phyloP scores from a whole-genome alignment of 2,329 filamentous ascomycete species.

The Colletotrichum coccodes region DNA sequence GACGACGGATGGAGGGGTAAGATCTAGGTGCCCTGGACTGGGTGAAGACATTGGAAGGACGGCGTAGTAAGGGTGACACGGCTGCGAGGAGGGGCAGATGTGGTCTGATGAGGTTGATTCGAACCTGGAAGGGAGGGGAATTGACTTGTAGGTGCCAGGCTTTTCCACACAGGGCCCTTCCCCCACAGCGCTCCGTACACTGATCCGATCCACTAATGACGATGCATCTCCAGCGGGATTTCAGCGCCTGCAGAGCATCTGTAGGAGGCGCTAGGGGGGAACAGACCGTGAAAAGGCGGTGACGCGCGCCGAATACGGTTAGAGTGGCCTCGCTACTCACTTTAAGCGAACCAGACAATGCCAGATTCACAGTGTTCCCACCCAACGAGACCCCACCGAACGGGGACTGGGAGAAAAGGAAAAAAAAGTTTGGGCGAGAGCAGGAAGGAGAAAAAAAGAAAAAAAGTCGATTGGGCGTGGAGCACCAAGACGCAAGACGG shows the following conservation, averaged over 20 bases:
- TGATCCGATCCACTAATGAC: constrained; percentile 16
- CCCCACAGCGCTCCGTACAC: constrained; percentile 19
- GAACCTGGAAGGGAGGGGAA: neutral
- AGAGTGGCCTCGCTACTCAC: constrained; percentile 11
- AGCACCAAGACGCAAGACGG: constrained; percentile 7
- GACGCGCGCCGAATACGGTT: constrained; percentile 17
- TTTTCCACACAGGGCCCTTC: constrained; percentile 10
- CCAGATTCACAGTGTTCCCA: constrained; percentile 23
- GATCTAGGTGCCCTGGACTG: neutral
- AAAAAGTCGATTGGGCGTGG: constrained; percentile 29
- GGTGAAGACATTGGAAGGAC: neutral
- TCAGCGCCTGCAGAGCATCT: constrained; percentile 21
- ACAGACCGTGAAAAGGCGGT: constrained; percentile 30
- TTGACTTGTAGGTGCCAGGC: constrained; percentile 19
- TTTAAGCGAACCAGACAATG: constrained; percentile 26
- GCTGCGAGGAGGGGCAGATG: constrained; percentile 17
- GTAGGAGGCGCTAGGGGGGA: constrained; percentile 9
- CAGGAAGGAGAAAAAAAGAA: constrained; percentile 17
- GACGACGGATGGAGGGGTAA: constrained; percentile 23
- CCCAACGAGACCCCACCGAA: constrained; percentile 9
- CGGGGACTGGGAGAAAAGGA: constrained; percentile 9
- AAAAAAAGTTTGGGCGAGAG: constrained; percentile 45
- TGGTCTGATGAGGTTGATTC: constrained; percentile 18
- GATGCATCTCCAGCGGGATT: constrained; percentile 19
- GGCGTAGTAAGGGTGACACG: constrained; percentile 8